phyloP scores from a whole-genome alignment of 805 yeast species.

The Nakazawaea wyomingensis region DNA sequence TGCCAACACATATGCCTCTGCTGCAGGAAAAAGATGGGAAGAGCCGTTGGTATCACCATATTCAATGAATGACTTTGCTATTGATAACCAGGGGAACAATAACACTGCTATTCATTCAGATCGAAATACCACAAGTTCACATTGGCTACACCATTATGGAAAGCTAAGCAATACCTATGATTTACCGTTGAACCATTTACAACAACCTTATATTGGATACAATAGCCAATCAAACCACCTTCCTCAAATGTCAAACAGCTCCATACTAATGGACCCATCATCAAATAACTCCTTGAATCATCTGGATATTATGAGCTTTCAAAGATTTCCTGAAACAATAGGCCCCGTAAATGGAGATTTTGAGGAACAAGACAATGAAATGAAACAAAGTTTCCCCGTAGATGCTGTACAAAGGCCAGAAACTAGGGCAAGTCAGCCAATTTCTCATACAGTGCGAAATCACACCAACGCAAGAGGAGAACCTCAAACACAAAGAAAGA shows the following conservation, averaged over 20 bases:
- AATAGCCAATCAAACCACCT: not conserved
- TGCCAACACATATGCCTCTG: not conserved
- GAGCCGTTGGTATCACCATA: not conserved
- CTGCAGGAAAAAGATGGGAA: not conserved
- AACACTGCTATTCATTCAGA: not conserved
- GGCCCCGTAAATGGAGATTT: not conserved
- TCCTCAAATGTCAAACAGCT: not conserved
- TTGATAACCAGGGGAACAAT: not conserved
- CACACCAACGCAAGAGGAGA: conserved; percentile 1
- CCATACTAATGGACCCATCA: not conserved
- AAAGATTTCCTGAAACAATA: not conserved
- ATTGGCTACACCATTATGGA: conserved; percentile 9
- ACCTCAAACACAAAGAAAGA: not conserved
- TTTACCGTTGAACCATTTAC: conserved; percentile 1
- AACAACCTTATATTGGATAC: conserved; percentile 1
- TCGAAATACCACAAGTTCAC: not conserved
- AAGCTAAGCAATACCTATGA: conserved; percentile 3
- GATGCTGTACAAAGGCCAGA: not conserved
- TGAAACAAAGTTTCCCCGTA: not conserved
- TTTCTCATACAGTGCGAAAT: not conserved
- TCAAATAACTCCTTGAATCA: not conserved
- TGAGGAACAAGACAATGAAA: not conserved
- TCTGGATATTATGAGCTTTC: not conserved
- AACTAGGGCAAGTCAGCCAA: not conserved
- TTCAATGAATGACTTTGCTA: not conserved